Evolutionary conservation across 306 rosid species (phyloP).

Genomic region (Acmispon strigosus): DNA sequence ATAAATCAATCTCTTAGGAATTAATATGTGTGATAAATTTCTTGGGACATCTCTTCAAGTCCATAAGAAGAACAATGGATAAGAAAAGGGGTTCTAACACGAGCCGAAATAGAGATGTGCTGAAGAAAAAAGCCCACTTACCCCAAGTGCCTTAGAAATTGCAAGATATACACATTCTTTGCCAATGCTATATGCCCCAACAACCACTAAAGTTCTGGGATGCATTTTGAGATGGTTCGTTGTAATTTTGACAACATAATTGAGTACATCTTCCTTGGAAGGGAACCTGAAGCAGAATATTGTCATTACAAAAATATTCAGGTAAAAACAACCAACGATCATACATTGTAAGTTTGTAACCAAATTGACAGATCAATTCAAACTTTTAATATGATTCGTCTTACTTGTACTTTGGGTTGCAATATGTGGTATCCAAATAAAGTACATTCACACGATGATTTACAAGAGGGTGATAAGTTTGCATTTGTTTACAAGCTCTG

Average conservation of each 20-base stretch:
- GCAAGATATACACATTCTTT: slow-evolving; percentile 52
- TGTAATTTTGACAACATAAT: slow-evolving; percentile 43
- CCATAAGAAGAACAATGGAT: not conserved
- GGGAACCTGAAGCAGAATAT: slow-evolving; percentile 43
- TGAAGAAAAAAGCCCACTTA: not conserved
- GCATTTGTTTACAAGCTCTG: slow-evolving; percentile 45
- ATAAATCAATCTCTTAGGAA: not conserved
- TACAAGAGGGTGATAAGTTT: slow-evolving; percentile 28
- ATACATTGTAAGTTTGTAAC: no score
- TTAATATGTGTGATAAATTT: not conserved
- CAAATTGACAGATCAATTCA: not conserved
- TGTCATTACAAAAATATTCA: not conserved
- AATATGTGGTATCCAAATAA: slow-evolving; percentile 52
- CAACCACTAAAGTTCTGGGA: slow-evolving; percentile 46
- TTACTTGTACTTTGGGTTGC: slow-evolving; percentile 52
- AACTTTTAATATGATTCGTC: not conserved
- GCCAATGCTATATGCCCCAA: slow-evolving; percentile 59
- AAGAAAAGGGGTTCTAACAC: not conserved
- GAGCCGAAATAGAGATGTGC: not conserved
- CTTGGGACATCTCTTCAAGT: not conserved
- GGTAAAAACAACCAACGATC: no score
- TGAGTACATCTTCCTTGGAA: slow-evolving; percentile 40
- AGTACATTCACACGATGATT: slow-evolving; percentile 42
- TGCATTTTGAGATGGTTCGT: slow-evolving; percentile 37
- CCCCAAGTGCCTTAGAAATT: slow-evolving; percentile 45